These are phyloP conservation scores for Wickerhamomyces sp. DNA, from an alignment of 1,139 yeast species.

Conservation along the genomic window DNA sequence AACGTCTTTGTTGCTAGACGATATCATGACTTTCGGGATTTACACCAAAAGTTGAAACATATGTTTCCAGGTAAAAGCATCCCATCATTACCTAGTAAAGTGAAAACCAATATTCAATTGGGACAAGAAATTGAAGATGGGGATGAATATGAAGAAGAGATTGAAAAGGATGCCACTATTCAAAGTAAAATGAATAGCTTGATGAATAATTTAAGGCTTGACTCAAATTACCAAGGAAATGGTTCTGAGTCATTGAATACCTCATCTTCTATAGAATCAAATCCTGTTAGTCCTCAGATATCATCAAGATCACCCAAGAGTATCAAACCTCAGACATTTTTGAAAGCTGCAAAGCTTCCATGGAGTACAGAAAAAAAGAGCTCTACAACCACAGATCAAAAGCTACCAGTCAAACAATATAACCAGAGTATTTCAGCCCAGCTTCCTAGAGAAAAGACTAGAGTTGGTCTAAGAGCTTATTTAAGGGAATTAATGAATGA, in stretches of 20 bases:
- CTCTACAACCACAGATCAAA: neutral
- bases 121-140: conserved; percentile 17
- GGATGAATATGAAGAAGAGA: conserved; percentile 20
- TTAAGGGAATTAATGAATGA: conserved; percentile 48
- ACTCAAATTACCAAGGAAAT: neutral
- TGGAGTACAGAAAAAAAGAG: neutral
- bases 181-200: conserved; percentile 17
- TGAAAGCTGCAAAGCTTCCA: conserved; percentile 3
- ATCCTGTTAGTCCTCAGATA: neutral
- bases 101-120: conserved; percentile 27
- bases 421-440: conserved; percentile 9
- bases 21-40: conserved; percentile 59
- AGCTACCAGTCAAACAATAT: neutral
- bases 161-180: conserved; percentile 22
- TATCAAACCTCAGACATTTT: neutral
- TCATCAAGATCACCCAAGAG: neutral
- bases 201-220: conserved; percentile 3
- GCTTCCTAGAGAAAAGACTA: conserved; percentile 60
- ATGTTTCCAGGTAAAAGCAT: conserved; percentile 68
- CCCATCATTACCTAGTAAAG: conserved; percentile 60
- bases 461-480: conserved; percentile 75
- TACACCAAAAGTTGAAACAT: conserved; percentile 48
- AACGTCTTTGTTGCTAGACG: conserved; percentile 46
- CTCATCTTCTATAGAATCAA: neutral
- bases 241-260: neutral